Percentiles rank a stretch among this genome's conserved stretches.
Evolutionary conservation across 768 basidiomycete species (phyloP).

Genomic region (Termitomyces sp.): DNA sequence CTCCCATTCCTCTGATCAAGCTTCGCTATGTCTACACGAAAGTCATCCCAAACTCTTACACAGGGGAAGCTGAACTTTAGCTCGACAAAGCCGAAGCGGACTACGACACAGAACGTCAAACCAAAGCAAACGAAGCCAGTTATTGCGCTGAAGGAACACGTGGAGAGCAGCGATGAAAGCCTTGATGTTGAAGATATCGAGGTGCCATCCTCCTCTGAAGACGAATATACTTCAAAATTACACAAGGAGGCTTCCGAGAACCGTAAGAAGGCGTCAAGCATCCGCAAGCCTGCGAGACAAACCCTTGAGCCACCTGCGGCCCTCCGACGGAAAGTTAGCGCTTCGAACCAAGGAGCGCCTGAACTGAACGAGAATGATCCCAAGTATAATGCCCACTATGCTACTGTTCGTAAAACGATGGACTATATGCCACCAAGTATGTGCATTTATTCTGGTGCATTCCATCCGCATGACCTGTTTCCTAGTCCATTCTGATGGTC

Average conservation of each 20-base stretch:
- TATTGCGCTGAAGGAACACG: constrained; percentile 4
- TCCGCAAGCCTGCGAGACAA: neutral
- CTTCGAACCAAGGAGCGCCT: constrained; percentile 17
- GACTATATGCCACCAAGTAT: constrained; percentile 56
- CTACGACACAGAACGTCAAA: constrained; percentile 23
- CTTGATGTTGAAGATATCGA: constrained; percentile 22
- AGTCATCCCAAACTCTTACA: constrained; percentile 24
- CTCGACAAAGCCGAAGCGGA: constrained; percentile 39
- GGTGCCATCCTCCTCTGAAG: constrained; percentile 16
- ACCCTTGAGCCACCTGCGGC: neutral
- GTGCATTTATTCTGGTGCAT: constrained; percentile 21
- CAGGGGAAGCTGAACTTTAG: constrained; percentile 45
- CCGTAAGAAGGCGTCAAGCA: neutral
- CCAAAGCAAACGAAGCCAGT: constrained; percentile 13
- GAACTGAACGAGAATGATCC: constrained; percentile 46
- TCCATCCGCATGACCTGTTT: constrained; percentile 3
- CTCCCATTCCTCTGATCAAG: neutral
- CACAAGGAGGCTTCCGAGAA: neutral
- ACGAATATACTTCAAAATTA: constrained; percentile 13
- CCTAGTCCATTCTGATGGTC: constrained; percentile 61
- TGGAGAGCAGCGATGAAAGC: constrained; percentile 16
- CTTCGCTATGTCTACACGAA: neutral
- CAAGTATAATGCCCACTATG: constrained; percentile 49
- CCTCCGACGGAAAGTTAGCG: constrained; percentile 3
- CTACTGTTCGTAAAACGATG: constrained; percentile 47